Conservation (phyloP, 2,329 filamentous ascomycete genomes). For the Aspergillus phoenicis region DNA sequence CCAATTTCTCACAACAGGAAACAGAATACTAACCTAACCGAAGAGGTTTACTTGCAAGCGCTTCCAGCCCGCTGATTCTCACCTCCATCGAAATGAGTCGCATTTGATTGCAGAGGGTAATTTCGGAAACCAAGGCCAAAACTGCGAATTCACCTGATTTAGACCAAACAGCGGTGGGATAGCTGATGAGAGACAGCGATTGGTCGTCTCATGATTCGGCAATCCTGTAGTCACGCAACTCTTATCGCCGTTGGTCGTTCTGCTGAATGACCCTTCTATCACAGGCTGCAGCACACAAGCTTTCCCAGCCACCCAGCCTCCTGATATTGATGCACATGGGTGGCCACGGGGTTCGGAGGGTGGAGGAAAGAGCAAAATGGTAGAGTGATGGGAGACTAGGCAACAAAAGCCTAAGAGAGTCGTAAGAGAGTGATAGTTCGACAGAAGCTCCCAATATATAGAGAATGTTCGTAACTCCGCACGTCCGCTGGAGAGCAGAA, state of each 20-base stretch:
- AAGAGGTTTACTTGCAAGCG: background rate
- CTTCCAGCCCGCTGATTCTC: background rate
- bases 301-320: slow-evolving; percentile 31
- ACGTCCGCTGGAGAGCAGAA: background rate
- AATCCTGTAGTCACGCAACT: slow-evolving; percentile 18
- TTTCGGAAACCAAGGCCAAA: background rate
- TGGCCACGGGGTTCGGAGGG: background rate
- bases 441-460: background rate
- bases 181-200: background rate
- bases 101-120: background rate
- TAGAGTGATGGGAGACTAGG: background rate
- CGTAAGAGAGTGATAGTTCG: background rate
- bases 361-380: background rate
- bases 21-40: background rate
- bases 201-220: slow-evolving; percentile 10
- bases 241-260: slow-evolving; percentile 8
- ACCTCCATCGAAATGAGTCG: background rate
- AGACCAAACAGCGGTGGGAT: background rate
- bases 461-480: background rate
- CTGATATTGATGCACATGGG: slow-evolving; percentile 19
- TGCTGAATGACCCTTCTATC: slow-evolving; percentile 8
- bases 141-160: background rate
- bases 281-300: slow-evolving; percentile 13
- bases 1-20: slow-evolving; percentile 12
- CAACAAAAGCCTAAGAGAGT: background rate